Percentiles rank a stretch among this genome's conserved stretches.
phyloP scores from a whole-genome alignment of 441 rosid genomes.

The Macaranga tanarius region DNA sequence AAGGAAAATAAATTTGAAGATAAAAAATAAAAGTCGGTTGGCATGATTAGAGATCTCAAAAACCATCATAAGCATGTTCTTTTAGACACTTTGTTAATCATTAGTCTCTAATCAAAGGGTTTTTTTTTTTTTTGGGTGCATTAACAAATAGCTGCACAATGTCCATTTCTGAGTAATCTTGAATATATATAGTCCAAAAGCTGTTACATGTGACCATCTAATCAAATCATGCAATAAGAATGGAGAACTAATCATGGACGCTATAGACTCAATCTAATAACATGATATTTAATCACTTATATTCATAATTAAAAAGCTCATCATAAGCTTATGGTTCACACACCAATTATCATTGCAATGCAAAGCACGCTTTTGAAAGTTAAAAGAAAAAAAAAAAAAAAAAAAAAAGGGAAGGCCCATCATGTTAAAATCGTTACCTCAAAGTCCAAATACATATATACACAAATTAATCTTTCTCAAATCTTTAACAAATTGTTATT shows the following conservation, averaged over 20 bases:
- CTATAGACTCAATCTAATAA: constrained; percentile 16
- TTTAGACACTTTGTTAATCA: constrained; percentile 38
- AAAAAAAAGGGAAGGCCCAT: neutral
- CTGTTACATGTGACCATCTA: constrained; percentile 32
- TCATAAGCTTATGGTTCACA: constrained; percentile 3
- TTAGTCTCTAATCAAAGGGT: constrained; percentile 35
- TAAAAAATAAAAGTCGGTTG: neutral
- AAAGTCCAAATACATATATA: neutral
- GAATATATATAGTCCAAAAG: constrained; percentile 20
- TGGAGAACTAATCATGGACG: constrained; percentile 32
- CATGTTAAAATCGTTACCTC: constrained; percentile 20
- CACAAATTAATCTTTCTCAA: too few relatives aligned
- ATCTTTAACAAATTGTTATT: neutral
- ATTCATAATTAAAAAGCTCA: neutral
- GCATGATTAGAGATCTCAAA: constrained; percentile 33
- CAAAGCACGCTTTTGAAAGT: constrained; percentile 6
- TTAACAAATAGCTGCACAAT: neutral
- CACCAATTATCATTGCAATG: constrained; percentile 27
- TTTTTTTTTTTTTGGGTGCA: neutral
- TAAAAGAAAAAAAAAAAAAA: neutral
- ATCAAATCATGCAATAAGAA: constrained; percentile 33
- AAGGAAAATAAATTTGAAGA: neutral
- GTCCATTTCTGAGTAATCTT: constrained; percentile 12
- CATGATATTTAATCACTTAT: too few relatives aligned
- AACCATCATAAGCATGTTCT: constrained; percentile 53